phyloP scores from a whole-genome alignment of 306 rosid species.

The Dryas alaskensis region DNA sequence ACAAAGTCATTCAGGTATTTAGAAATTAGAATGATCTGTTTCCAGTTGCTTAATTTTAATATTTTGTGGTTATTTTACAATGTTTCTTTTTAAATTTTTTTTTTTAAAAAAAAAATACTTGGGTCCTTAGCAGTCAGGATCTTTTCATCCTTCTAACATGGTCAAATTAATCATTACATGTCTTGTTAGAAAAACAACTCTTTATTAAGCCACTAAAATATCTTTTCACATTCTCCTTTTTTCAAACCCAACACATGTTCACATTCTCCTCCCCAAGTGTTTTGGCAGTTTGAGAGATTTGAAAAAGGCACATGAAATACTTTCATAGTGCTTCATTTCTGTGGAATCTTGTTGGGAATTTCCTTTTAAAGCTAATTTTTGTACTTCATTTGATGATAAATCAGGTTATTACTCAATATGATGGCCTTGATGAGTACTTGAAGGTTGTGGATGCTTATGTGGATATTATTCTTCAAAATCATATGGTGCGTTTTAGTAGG shows the following conservation, averaged over 20 bases:
- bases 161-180: no score
- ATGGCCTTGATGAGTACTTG: constrained; percentile 71
- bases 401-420: constrained; percentile 62
- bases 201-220: no score
- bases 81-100: neutral
- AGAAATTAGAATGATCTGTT: constrained; percentile 24
- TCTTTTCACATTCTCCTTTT: no score
- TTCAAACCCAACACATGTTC: no score
- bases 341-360: constrained; percentile 5
- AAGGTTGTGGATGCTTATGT: constrained; percentile 85
- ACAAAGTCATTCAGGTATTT: constrained; percentile 66
- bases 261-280: no score
- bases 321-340: neutral
- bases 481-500: constrained; percentile 54
- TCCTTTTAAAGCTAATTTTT: constrained; percentile 9
- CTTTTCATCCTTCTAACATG: no score
- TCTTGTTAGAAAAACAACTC: no score
- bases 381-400: constrained; percentile 21
- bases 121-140: no score
- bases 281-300: no score
- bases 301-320: no score
- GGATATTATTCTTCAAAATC: constrained; percentile 78
- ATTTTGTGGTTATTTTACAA: constrained; percentile 8
- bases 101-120: neutral
- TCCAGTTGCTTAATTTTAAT: constrained; percentile 15